A percentile compares a stretch with the other conserved stretches of the same genome.
Conservation (phyloP, 2,329 filamentous ascomycete species). For the Basipetospora chlamydospora region DNA sequence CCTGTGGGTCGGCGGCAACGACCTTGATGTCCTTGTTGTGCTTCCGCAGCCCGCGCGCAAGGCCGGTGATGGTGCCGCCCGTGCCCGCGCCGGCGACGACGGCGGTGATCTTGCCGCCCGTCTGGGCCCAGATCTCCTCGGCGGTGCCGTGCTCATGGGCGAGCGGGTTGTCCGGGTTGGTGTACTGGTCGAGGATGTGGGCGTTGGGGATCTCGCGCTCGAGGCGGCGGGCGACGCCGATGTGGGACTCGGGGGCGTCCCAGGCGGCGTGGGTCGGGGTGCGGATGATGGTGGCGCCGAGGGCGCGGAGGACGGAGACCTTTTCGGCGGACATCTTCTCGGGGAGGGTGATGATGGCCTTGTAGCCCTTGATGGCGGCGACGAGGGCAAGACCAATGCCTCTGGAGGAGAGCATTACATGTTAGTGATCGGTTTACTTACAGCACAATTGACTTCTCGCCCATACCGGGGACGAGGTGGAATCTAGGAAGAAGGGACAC, state of each 20-base stretch:
- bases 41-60: conserved; percentile 74
- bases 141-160: conserved; percentile 92
- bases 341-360: conserved; percentile 94
- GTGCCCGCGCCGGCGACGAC: conserved; percentile 88
- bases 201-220: conserved; percentile 95
- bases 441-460: background rate
- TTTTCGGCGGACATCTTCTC: conserved; percentile 99
- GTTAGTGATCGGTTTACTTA: no score
- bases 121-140: conserved; percentile 92
- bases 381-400: conserved; percentile 92
- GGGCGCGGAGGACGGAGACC: conserved; percentile 81
- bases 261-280: conserved; percentile 92
- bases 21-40: conserved; percentile 78
- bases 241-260: conserved; percentile 91
- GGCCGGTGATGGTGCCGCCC: conserved; percentile 84
- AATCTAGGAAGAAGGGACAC: background rate
- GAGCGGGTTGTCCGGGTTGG: conserved; percentile 77
- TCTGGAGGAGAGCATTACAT: conserved; percentile 18
- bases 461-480: background rate
- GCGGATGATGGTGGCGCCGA: conserved; percentile 93
- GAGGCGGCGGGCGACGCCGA: conserved; percentile 78
- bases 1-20: conserved; percentile 82
- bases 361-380: conserved; percentile 91
- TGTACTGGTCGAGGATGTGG: conserved; percentile 94
- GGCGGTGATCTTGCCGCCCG: conserved; percentile 64